A percentile compares a stretch with the other conserved stretches of the same genome.
These are phyloP conservation scores for Phlyctochytrium bullatum DNA, from an alignment of 192 early-diverging fungal genomes.

Conservation along the genomic window DNA sequence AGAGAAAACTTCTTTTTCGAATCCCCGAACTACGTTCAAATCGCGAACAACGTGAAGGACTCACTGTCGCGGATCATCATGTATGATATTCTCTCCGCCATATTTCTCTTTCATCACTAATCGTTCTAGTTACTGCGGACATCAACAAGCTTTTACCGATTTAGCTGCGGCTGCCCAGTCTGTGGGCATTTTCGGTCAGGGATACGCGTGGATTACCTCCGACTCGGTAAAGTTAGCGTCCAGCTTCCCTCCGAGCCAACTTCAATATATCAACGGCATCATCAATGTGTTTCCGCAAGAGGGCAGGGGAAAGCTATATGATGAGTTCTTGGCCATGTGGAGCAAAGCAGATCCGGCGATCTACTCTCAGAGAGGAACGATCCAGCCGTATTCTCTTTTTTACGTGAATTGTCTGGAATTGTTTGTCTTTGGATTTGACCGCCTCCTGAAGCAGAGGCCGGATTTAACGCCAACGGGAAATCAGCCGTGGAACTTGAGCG, in stretches of 20 bases:
- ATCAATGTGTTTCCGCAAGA: slow-evolving; percentile 6
- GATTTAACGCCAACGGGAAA: background rate
- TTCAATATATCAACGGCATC: background rate
- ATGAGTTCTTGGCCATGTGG: background rate
- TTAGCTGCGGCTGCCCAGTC: background rate
- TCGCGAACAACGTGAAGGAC: background rate
- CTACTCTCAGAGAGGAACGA: background rate
- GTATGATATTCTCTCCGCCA: too few relatives aligned
- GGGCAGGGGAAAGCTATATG: background rate
- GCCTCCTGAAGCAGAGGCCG: background rate
- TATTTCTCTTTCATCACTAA: background rate
- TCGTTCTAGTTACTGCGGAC: background rate
- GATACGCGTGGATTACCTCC: background rate
- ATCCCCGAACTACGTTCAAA: background rate
- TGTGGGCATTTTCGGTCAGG: background rate
- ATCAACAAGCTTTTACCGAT: background rate
- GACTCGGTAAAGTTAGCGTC: background rate
- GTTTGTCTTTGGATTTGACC: background rate
- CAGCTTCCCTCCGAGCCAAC: background rate
- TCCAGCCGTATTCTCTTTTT: background rate
- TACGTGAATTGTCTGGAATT: background rate
- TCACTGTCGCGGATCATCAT: background rate
- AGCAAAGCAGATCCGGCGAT: too few relatives aligned
- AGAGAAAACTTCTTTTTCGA: background rate
- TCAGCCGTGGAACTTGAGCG: background rate